A percentile compares a stretch with the other conserved stretches of the same genome.
phyloP scores from a whole-genome alignment of 352 stramenopile genomes.

The Phytopythium delawarense region DNA sequence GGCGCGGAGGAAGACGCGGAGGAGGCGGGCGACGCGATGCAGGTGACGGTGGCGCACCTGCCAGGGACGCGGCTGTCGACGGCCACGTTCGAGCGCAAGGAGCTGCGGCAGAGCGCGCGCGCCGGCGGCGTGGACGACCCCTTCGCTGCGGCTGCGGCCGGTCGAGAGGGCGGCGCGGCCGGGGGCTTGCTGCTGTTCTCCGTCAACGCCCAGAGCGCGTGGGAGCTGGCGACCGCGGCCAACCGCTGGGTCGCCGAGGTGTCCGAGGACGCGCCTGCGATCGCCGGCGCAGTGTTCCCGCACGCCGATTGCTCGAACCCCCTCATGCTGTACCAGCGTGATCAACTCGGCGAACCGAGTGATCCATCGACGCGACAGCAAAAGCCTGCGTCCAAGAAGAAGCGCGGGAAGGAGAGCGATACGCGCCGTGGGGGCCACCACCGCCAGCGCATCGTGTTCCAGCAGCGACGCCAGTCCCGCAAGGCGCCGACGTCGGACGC shows the following conservation, averaged over 20 bases:
- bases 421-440: neutral
- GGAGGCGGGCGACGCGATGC: conserved; percentile 9
- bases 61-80: conserved; percentile 39
- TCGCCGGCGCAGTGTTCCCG: conserved; percentile 42
- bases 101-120: conserved; percentile 34
- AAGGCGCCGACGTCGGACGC: neutral
- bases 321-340: conserved; percentile 18
- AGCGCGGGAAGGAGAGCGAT: neutral
- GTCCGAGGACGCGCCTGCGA: neutral
- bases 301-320: conserved; percentile 34
- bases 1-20: neutral
- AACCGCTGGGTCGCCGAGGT: conserved; percentile 31
- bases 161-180: conserved; percentile 9
- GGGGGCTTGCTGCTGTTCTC: conserved; percentile 51
- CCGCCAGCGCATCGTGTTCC: neutral
- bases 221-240: conserved; percentile 31
- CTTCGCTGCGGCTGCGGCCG: conserved; percentile 13
- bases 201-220: conserved; percentile 42
- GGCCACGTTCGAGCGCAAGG: conserved; percentile 47
- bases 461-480: neutral
- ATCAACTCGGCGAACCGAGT: neutral
- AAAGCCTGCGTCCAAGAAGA: neutral
- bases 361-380: neutral
- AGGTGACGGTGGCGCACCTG: conserved; percentile 43
- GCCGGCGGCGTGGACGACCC: conserved; percentile 27